These are phyloP conservation scores for Pseudogymnoascus sp. DNA, from an alignment of 2,329 filamentous ascomycete genomes.

Conservation along the genomic window DNA sequence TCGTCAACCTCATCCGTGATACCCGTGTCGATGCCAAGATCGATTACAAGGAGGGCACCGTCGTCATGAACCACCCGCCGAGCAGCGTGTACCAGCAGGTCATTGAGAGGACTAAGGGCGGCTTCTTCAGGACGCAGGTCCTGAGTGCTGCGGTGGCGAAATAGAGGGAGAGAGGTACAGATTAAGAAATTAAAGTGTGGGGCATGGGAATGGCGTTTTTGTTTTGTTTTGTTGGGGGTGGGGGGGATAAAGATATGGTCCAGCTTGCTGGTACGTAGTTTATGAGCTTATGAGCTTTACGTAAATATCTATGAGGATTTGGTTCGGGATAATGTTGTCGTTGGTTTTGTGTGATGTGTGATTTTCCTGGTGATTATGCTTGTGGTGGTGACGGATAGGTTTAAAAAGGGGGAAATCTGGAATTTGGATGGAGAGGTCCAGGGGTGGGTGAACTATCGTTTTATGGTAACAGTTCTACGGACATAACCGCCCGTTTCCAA, in stretches of 20 bases:
- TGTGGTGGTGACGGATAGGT: not conserved
- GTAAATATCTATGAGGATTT: constrained; percentile 9
- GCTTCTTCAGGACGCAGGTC: constrained; percentile 97
- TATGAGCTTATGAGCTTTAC: constrained; percentile 9
- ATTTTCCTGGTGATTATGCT: not conserved
- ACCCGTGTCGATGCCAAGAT: constrained; percentile 98
- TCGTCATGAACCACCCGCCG: constrained; percentile 98
- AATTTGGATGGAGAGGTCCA: not conserved
- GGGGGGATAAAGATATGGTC: constrained; percentile 10
- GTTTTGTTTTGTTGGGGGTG: not conserved
- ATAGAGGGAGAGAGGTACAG: constrained; percentile 16
- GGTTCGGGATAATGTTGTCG: not conserved
- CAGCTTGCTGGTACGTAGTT: constrained; percentile 10
- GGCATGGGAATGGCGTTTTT: constrained; percentile 9
- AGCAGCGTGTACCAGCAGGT: constrained; percentile 99
- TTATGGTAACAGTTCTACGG: not conserved
- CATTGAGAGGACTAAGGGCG: constrained; percentile 97
- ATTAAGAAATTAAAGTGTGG: constrained; percentile 1
- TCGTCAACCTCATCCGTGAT: constrained; percentile 97
- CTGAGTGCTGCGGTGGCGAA: constrained; percentile 46
- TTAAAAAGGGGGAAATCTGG: not conserved
- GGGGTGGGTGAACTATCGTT: not conserved
- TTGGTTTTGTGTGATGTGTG: not conserved
- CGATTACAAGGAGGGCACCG: constrained; percentile 96
- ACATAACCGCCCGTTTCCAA: no score